phyloP scores from a whole-genome alignment of 768 basidiomycete species.

The Dendrothele bispora region DNA sequence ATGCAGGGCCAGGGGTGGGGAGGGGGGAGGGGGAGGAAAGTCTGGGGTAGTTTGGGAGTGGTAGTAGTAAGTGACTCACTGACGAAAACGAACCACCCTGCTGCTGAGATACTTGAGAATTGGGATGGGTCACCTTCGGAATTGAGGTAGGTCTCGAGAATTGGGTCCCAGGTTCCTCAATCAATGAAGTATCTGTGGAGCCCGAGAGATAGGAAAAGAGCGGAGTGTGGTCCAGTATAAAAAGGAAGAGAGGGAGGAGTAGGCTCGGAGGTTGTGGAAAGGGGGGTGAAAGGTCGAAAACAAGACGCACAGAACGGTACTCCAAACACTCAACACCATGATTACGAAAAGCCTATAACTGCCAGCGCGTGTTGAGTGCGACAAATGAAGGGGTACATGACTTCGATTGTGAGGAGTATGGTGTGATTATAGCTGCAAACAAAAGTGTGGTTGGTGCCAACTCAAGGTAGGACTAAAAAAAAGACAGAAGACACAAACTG shows the following conservation, averaged over 20 bases:
- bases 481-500: too few relatives aligned
- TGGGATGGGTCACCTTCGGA: constrained; percentile 82
- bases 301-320: constrained; percentile 70
- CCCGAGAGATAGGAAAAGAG: too few relatives aligned
- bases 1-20: too few relatives aligned
- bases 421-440: constrained; percentile 79
- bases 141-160: constrained; percentile 79
- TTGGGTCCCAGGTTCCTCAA: constrained; percentile 85
- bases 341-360: constrained; percentile 87
- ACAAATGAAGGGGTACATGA: constrained; percentile 88
- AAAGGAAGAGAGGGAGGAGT: too few relatives aligned
- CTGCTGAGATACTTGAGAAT: constrained; percentile 80
- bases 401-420: constrained; percentile 84
- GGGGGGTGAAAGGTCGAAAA: not conserved
- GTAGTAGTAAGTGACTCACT: constrained; percentile 52
- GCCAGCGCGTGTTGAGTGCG: constrained; percentile 85
- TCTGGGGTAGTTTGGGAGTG: too few relatives aligned
- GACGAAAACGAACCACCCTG: constrained; percentile 82
- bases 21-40: too few relatives aligned
- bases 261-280: not conserved
- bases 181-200: constrained; percentile 93
- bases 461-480: too few relatives aligned
- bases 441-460: too few relatives aligned
- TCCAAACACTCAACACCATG: constrained; percentile 86
- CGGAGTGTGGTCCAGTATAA: constrained; percentile 29